These are phyloP conservation scores for Botrytis fragariae DNA, from an alignment of 2,329 filamentous ascomycete species.

Conservation along the genomic window DNA sequence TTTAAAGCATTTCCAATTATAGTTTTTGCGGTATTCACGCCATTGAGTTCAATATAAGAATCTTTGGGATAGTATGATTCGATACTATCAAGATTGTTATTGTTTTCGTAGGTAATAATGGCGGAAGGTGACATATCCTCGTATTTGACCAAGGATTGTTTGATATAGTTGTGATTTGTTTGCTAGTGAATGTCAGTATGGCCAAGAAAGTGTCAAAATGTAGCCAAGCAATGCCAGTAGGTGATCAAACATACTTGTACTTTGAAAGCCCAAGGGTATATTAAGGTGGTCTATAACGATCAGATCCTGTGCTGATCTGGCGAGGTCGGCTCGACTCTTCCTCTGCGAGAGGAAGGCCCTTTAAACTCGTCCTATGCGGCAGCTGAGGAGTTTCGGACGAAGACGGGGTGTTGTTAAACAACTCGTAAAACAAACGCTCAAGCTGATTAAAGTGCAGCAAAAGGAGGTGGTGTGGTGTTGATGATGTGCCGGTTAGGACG, in stretches of 20 bases:
- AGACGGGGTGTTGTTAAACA: constrained; percentile 50
- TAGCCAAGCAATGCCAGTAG: not conserved
- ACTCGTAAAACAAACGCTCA: constrained; percentile 50
- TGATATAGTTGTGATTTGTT: constrained; percentile 20
- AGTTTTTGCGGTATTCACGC: constrained; percentile 58
- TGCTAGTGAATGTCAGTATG: constrained; percentile 15
- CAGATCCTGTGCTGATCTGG: constrained; percentile 85
- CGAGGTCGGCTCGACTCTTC: constrained; percentile 99
- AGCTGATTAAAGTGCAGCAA: constrained; percentile 51
- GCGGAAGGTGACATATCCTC: constrained; percentile 67
- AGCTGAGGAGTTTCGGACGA: constrained; percentile 74
- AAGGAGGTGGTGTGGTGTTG: constrained; percentile 61
- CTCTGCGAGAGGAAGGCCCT: constrained; percentile 99
- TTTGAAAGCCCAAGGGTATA: constrained; percentile 44
- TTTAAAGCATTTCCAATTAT: constrained; percentile 85
- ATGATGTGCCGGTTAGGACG: constrained; percentile 64
- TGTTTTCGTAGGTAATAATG: constrained; percentile 50
- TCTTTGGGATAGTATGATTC: constrained; percentile 35
- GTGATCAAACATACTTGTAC: constrained; percentile 27
- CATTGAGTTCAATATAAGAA: constrained; percentile 35
- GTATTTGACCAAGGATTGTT: constrained; percentile 28
- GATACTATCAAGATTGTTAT: constrained; percentile 34
- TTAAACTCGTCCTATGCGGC: constrained; percentile 99
- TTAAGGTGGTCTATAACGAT: constrained; percentile 96
- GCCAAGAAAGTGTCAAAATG: not conserved